Percentiles rank a stretch among this genome's conserved stretches.
Evolutionary conservation across 352 stramenopile genomes (phyloP).

Genomic region (Pythium scleroteichum): DNA sequence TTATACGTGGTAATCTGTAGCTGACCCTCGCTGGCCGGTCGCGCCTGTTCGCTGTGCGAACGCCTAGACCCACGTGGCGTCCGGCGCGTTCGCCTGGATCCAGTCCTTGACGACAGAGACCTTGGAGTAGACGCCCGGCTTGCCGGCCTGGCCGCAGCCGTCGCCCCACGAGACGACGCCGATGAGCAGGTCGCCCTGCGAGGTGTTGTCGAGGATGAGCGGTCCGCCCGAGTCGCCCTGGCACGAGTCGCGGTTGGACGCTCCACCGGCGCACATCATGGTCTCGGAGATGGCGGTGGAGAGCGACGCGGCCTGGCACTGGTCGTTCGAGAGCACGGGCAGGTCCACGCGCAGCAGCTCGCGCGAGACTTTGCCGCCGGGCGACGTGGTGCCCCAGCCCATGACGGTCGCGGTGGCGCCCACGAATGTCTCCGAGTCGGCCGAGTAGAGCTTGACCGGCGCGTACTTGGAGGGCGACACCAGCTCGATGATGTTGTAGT

Average conservation of each 20-base stretch:
- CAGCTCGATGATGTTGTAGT: conserved; percentile 47
- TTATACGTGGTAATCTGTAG: too few species aligned
- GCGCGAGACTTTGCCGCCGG: conserved; percentile 27
- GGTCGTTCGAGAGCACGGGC: conserved; percentile 33
- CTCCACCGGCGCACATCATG: conserved; percentile 55
- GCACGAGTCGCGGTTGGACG: conserved; percentile 41
- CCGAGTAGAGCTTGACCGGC: too few species aligned
- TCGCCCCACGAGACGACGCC: conserved; percentile 61
- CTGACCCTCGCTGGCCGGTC: too few species aligned
- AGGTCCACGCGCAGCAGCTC: conserved; percentile 42
- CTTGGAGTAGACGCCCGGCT: conserved; percentile 53
- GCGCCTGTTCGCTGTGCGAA: too few species aligned
- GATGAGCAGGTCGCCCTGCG: conserved; percentile 38
- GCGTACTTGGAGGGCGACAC: too few species aligned
- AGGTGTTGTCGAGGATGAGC: conserved; percentile 35
- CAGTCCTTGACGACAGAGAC: conserved; percentile 40
- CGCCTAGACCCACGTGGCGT: not conserved
- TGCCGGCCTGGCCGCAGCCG: conserved; percentile 40
- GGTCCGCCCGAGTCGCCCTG: conserved; percentile 58
- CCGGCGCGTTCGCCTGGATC: conserved; percentile 36
- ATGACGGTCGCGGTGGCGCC: conserved; percentile 32
- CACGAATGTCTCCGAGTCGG: not conserved
- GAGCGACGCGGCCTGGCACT: conserved; percentile 21
- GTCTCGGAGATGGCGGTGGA: conserved; percentile 9
- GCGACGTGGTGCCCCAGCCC: conserved; percentile 25